Conservation (phyloP, 768 basidiomycete genomes). For the Polyporus arcularius region DNA sequence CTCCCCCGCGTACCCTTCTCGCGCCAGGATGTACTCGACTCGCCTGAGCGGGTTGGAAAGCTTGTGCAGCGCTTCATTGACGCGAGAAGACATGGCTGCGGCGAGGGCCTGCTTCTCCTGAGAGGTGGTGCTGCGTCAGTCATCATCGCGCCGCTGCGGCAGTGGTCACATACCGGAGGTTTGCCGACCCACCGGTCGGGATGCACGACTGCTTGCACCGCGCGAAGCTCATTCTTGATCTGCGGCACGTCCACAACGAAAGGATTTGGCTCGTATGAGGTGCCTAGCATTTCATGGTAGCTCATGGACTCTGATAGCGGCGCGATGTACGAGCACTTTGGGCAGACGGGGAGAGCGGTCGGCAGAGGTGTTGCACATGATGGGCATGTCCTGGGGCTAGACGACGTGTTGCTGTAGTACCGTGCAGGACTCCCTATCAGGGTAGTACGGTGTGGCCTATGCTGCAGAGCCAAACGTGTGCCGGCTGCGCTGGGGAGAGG, state of each 20-base stretch:
- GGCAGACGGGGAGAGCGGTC: conserved; percentile 73
- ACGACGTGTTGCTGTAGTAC: neutral
- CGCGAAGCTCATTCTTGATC: conserved; percentile 66
- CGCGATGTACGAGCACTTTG: conserved; percentile 67
- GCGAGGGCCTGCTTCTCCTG: conserved; percentile 63
- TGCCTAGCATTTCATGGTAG: conserved; percentile 69
- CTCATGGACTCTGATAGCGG: conserved; percentile 53
- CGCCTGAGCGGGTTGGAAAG: conserved; percentile 73
- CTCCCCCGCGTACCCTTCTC: conserved; percentile 54
- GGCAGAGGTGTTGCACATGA: conserved; percentile 62
- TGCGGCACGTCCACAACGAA: conserved; percentile 65
- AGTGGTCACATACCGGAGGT: conserved; percentile 38
- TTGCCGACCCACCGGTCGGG: conserved; percentile 77
- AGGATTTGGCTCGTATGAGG: conserved; percentile 63
- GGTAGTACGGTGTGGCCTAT: neutral
- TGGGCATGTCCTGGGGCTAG: conserved; percentile 45
- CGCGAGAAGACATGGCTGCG: conserved; percentile 64
- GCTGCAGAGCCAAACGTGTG: neutral
- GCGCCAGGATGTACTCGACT: conserved; percentile 77
- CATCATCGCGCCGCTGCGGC: neutral
- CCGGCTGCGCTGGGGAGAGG: neutral
- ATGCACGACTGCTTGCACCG: conserved; percentile 77
- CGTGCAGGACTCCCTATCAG: neutral
- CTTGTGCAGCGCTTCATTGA: conserved; percentile 83
- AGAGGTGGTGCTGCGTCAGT: conserved; percentile 2